Conservation (phyloP, 2,329 filamentous ascomycete species). For the Thyridium curvatum region DNA sequence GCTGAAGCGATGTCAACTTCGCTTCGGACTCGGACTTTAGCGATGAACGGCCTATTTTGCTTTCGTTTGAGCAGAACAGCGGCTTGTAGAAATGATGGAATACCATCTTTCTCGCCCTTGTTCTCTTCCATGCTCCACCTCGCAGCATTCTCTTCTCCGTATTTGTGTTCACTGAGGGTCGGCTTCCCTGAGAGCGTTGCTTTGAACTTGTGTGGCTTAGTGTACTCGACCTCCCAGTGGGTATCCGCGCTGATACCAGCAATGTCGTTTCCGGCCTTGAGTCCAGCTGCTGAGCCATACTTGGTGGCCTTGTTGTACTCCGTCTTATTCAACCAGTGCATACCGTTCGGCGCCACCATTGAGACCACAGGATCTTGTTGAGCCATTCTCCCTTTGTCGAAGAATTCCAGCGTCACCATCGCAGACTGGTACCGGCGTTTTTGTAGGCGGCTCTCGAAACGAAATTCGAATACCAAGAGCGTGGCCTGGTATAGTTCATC, state of each 20-base stretch:
- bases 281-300: neutral
- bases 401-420: slow-evolving; percentile 3
- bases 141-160: slow-evolving; percentile 3
- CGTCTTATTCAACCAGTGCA: slow-evolving; percentile 7
- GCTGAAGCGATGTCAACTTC: slow-evolving; percentile 1
- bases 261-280: neutral
- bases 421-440: slow-evolving; percentile 2
- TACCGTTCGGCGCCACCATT: slow-evolving; percentile 3
- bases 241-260: slow-evolving; percentile 1
- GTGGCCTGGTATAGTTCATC: slow-evolving; percentile 1
- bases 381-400: slow-evolving; percentile 1
- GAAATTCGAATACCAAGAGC: slow-evolving; percentile 5
- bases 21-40: slow-evolving; percentile 1
- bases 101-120: slow-evolving; percentile 1
- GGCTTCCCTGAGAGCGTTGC: slow-evolving; percentile 4
- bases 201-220: slow-evolving; percentile 2
- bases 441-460: slow-evolving; percentile 1
- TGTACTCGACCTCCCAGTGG: slow-evolving; percentile 5
- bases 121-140: slow-evolving; percentile 6
- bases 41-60: neutral
- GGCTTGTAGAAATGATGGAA: slow-evolving; percentile 6
- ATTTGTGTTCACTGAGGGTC: neutral
- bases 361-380: slow-evolving; percentile 1
- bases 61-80: slow-evolving; percentile 4
- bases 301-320: slow-evolving; percentile 3